Evolutionary conservation across 805 yeast genomes (phyloP), one percentile per base, ranked within the genome.

Genomic region (Hemisphaericaspora nanyangensis): DNA sequence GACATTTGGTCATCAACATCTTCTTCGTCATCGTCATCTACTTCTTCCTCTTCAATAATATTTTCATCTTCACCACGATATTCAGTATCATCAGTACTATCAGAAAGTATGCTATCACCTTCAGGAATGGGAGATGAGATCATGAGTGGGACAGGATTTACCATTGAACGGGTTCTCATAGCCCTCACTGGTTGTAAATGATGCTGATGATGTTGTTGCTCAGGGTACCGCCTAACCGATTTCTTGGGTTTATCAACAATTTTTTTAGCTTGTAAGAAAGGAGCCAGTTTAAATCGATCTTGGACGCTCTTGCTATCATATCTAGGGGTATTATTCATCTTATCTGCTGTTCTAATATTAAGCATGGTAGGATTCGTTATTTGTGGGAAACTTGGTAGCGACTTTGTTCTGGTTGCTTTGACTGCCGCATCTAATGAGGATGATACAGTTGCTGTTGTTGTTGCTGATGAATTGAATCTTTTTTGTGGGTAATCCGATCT

Each of bases 231-330:
- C 38, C 59, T 45, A 34, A 45, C 44, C 39, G 56, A 51, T 44
- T 53, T 52, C 31, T 49, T 52, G 3, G 70, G 70, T 38, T 64
- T 63, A 40, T 65, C 71, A 28, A 68, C 58, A n/a, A 65, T 56
- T 38, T 65, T 66, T 18, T 65, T 67, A 5, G 26, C 26, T 51
- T 56, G 70, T 17, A 64, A 52, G 46, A 67, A 67, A 6, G 72
- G 68, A 2, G 72, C 74, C 70, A 63, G 70, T 44, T 68, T 68
- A 51, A 68, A 68, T 37, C 74, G 50, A 30, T 68, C 71, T 50
- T 63, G 69, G 20, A 68, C 63, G 36, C 65, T 59, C 38, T 67
- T 65, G 42, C 60, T 56, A 43, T 68, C 71, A 46, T 64, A 65
- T 34, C 55, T 59, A 11, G 71, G 62, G 4, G 72, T 53, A 5